Percentiles rank a stretch among this genome's conserved stretches.
phyloP scores from a whole-genome alignment of 2,329 filamentous ascomycete species.

The Ascosphaera acerosa region DNA sequence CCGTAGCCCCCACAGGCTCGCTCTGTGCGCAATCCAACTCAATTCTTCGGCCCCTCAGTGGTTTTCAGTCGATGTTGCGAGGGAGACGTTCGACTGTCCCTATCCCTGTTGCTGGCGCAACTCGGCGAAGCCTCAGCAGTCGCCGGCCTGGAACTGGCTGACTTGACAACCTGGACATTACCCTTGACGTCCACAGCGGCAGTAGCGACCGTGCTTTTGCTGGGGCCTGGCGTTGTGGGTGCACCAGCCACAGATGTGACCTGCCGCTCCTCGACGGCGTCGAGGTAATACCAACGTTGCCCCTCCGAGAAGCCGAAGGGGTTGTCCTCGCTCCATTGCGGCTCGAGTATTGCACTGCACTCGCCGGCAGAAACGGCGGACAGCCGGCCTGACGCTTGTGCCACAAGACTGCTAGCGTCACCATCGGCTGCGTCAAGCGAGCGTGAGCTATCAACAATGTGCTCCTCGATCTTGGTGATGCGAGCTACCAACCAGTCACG shows the following conservation, averaged over 20 bases:
- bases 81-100: no score
- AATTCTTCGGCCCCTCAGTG: no score
- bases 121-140: no score
- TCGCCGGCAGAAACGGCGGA: slow-evolving; percentile 27
- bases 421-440: slow-evolving; percentile 30
- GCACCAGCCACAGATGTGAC: slow-evolving; percentile 27
- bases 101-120: no score
- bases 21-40: no score
- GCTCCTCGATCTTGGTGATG: slow-evolving; percentile 74
- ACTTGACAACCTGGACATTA: no score
- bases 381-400: slow-evolving; percentile 27
- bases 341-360: slow-evolving; percentile 13
- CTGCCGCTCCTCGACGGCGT: slow-evolving; percentile 79
- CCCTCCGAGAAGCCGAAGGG: slow-evolving; percentile 92
- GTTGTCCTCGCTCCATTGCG: slow-evolving; percentile 61
- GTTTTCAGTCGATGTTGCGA: no score
- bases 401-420: slow-evolving; percentile 3
- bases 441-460: slow-evolving; percentile 75
- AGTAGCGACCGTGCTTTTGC: slow-evolving; percentile 73
- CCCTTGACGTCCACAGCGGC: slow-evolving; percentile 71
- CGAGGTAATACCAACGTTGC: slow-evolving; percentile 83
- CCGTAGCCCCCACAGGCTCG: no score
- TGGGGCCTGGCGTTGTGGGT: slow-evolving; percentile 74
- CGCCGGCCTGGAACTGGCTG: no score
- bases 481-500: slow-evolving; percentile 93